These are phyloP conservation scores for Pseudonectria buxi DNA, from an alignment of 2,329 filamentous ascomycete species.

Conservation along the genomic window DNA sequence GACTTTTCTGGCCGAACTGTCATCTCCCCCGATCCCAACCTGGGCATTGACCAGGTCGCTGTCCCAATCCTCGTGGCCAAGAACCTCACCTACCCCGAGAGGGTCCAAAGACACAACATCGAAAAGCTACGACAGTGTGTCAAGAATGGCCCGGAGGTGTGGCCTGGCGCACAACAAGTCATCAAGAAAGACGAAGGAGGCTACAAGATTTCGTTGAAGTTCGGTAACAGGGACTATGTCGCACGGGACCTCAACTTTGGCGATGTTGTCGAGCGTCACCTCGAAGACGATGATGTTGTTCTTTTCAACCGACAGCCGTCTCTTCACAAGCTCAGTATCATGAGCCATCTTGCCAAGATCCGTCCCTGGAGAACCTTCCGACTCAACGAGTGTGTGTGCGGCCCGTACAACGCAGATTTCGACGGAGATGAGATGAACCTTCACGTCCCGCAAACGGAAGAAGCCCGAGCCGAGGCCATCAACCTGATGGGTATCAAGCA, in stretches of 20 bases:
- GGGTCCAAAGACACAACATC: constrained; percentile 78
- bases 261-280: constrained; percentile 87
- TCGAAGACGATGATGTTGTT: constrained; percentile 92
- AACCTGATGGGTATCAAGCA: constrained; percentile 97
- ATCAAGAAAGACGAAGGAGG: constrained; percentile 61
- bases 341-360: constrained; percentile 89
- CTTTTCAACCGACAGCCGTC: constrained; percentile 98
- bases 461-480: constrained; percentile 89
- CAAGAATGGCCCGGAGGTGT: constrained; percentile 65
- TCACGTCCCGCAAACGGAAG: constrained; percentile 95
- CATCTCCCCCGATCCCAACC: constrained; percentile 93
- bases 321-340: constrained; percentile 96
- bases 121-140: constrained; percentile 72
- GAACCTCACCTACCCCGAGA: constrained; percentile 92
- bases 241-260: constrained; percentile 72
- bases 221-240: constrained; percentile 62
- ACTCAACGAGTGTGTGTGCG: constrained; percentile 96
- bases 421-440: constrained; percentile 99
- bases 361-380: constrained; percentile 94
- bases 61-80: constrained; percentile 88
- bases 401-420: constrained; percentile 97
- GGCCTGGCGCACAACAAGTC: constrained; percentile 83
- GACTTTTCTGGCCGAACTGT: constrained; percentile 97
- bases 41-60: constrained; percentile 89
- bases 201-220: constrained; percentile 70